Evolutionary conservation across 1,139 yeast species (phyloP), one percentile per base, ranked within the genome.

Genomic region (Protomyces lactucae-debilis): DNA sequence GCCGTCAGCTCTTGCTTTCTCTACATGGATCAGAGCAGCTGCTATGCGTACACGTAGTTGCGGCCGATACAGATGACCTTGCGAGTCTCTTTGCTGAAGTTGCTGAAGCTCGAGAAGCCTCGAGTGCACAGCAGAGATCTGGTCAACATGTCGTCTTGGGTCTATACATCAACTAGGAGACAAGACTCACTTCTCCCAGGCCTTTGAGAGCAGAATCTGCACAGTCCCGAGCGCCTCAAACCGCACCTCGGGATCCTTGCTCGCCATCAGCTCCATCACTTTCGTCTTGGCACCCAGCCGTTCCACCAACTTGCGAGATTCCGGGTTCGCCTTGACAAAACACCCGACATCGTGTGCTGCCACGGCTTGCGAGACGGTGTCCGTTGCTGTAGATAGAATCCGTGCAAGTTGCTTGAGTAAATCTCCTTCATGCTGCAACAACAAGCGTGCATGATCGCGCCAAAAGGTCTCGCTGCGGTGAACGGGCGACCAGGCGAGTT

Each of bases 11-110:
- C 16, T 39, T 10, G n/a, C 40, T 37, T 39, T 14, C 6, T 12
- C 21, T 16, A n/a, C 32, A 10, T 54, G 6, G 9, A 6, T 12
- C 28, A 55, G 45, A 10, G 43, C 32, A 28, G 32, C 32, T 28
- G 32, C 32, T n/a, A 8, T 23, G 57, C 60, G 35, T 63, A 63
- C 65, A 53, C 65, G 37, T 91, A 93, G 76, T 93, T 93, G 70
- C 99, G 86, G 57, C 99, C 99, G 69, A 93, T 92, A 76, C 99
- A 93, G 53, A 93, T 82, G 73, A 92, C 84, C 77, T 93, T 93
- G 68, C 69, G 80, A 80, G 39, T 73, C 70, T 43, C 48, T n/a
- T 12, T 16, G 48, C 48, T 18, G 10, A 43, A 43, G 48, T 21
- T 18, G 48, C 48, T 43, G 48, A n/a, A 43, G 25, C 25, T 16